Percentiles rank a stretch among this genome's conserved stretches.
These are phyloP conservation scores for Picochlorum costavermella DNA, from an alignment of 139 green algal genomes.

Conservation along the genomic window DNA sequence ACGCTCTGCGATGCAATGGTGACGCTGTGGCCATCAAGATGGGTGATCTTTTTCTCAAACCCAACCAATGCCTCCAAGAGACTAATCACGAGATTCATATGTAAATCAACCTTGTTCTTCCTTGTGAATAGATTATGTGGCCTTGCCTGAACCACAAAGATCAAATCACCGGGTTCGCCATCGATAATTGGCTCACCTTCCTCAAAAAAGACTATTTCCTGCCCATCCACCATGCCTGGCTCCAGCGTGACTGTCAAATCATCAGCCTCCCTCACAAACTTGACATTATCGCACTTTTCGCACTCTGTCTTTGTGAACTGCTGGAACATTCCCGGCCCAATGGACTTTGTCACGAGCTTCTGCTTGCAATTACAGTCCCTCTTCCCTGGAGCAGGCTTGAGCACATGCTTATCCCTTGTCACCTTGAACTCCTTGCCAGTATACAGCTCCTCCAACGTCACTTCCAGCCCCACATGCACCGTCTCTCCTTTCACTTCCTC, in stretches of 20 bases:
- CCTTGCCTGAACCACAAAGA: conserved; percentile 33
- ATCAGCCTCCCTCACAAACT: conserved; percentile 68
- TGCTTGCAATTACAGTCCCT: conserved; percentile 95
- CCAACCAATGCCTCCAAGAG: conserved; percentile 83
- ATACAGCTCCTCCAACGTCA: conserved; percentile 87
- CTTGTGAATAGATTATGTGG: conserved; percentile 44
- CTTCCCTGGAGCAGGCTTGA: conserved; percentile 74
- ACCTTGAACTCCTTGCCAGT: conserved; percentile 73
- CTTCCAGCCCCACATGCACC: conserved; percentile 74
- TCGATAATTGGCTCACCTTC: conserved; percentile 89
- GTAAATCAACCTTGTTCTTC: conserved; percentile 57
- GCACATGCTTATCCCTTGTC: conserved; percentile 83
- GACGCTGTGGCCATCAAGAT: conserved; percentile 89
- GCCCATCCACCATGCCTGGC: conserved; percentile 72
- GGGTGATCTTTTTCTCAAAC: conserved; percentile 72
- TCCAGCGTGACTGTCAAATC: conserved; percentile 83
- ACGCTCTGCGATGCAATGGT: conserved; percentile 29
- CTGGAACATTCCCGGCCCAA: conserved; percentile 98
- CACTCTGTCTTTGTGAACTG: conserved; percentile 86
- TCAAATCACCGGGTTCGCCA: conserved; percentile 91
- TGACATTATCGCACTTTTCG: conserved; percentile 86
- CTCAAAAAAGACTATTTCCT: conserved; percentile 91
- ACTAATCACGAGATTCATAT: conserved; percentile 58
- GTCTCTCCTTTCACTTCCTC: conserved; percentile 72
- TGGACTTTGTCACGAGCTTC: conserved; percentile 86